phyloP scores from a whole-genome alignment of 495 filamentous ascomycete genomes.

The Cairneyella variabilis region DNA sequence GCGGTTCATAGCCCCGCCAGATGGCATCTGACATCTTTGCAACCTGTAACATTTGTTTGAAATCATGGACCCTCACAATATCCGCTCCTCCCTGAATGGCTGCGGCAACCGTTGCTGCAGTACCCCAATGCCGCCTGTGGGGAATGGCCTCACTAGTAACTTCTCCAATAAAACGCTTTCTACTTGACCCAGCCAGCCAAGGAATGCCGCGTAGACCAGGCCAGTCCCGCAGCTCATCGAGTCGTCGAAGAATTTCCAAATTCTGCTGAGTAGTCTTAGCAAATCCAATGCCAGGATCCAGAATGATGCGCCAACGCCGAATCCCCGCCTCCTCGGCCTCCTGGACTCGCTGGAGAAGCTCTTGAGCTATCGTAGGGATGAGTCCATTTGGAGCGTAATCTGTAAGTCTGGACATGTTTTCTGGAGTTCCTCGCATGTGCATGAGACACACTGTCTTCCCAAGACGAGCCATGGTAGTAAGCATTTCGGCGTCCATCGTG shows the following conservation, averaged over 20 bases:
- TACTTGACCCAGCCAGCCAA: slow-evolving; percentile 86
- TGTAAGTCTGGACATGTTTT: slow-evolving; percentile 70
- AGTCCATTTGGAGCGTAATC: slow-evolving; percentile 68
- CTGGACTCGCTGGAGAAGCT: slow-evolving; percentile 65
- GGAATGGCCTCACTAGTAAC: slow-evolving; percentile 67
- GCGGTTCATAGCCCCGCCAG: too few relatives aligned
- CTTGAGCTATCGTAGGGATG: slow-evolving; percentile 61
- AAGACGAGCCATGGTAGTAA: slow-evolving; percentile 70
- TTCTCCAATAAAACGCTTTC: slow-evolving; percentile 84
- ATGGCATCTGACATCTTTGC: slow-evolving; percentile 89
- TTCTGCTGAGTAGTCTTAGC: slow-evolving; percentile 81
- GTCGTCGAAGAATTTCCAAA: slow-evolving; percentile 66
- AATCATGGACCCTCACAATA: slow-evolving; percentile 94
- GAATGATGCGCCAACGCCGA: slow-evolving; percentile 86
- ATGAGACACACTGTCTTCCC: slow-evolving; percentile 85
- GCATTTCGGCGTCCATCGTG: slow-evolving; percentile 73
- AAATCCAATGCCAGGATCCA: slow-evolving; percentile 93
- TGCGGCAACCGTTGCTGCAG: slow-evolving; percentile 81
- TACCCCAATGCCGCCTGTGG: slow-evolving; percentile 71
- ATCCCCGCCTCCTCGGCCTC: slow-evolving; percentile 83
- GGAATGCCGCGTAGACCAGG: slow-evolving; percentile 69
- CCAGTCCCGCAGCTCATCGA: slow-evolving; percentile 58
- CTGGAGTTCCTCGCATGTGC: slow-evolving; percentile 91
- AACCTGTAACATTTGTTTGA: slow-evolving; percentile 83
- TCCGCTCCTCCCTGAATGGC: slow-evolving; percentile 91